phyloP scores from a whole-genome alignment of 148 eudicot genomes.

The Rhododendron simsii region DNA sequence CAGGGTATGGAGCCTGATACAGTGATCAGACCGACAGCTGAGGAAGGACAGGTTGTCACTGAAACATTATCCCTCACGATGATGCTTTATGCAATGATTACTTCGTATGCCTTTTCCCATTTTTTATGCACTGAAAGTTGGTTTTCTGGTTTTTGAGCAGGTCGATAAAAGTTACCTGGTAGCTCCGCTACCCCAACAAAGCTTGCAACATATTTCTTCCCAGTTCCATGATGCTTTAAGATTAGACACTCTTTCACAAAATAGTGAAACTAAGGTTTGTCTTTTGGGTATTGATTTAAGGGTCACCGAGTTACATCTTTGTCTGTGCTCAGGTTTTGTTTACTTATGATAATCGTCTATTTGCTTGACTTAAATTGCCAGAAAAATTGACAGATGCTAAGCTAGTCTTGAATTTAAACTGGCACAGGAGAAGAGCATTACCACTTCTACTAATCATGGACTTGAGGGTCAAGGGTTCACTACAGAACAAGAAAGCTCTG shows the following conservation, averaged over 20 bases:
- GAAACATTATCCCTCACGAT: neutral
- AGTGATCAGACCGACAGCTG: conserved; percentile 35
- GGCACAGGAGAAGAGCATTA: conserved; percentile 38
- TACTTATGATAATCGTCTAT: neutral
- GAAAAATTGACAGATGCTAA: neutral
- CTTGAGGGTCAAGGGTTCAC: conserved; percentile 31
- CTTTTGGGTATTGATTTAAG: neutral
- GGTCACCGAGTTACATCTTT: neutral
- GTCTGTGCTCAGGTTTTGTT: neutral
- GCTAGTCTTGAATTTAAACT: conserved; percentile 10
- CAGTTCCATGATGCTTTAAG: conserved; percentile 69
- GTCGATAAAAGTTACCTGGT: conserved; percentile 37
- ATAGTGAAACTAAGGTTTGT: conserved; percentile 53
- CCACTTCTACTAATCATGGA: conserved; percentile 27
- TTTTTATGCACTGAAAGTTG: neutral
- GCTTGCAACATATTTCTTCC: conserved; percentile 70
- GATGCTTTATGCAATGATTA: neutral
- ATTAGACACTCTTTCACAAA: conserved; percentile 41
- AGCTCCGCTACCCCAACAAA: conserved; percentile 49
- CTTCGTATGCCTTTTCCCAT: neutral
- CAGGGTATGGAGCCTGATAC: conserved; percentile 38
- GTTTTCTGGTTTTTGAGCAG: conserved; percentile 39
- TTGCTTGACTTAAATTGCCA: neutral
- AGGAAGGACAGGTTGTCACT: conserved; percentile 47
- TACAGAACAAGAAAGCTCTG: conserved; percentile 38